Base-by-base conservation (phyloP, 2,329 filamentous ascomycete genomes). In the Ceratocystis cubensis region DNA sequence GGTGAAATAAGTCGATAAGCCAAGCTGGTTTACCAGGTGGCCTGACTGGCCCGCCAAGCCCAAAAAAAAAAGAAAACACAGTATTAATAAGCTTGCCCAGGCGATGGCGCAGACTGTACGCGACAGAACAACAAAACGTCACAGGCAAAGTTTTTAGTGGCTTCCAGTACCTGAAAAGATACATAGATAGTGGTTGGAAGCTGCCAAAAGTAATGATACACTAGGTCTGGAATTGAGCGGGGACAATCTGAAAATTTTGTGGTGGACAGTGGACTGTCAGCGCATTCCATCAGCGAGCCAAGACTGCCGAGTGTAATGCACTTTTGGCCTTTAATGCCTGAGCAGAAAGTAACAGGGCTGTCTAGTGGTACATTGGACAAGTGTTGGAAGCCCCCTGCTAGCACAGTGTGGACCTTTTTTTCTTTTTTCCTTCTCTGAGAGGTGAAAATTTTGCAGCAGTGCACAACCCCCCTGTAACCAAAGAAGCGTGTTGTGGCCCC, bases 131-230 rank as follows among this genome's bases (percentile, higher is more conserved):
- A 63, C 63, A 57, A 65, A 65, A 25, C 25, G 48, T n/a, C 13
- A 37, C 45, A 56, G 25, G 63, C 37, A 37, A 61, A 45, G 20
- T 45, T 67, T 66, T 44, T 50, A 67, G 63, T 63, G 53, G 45
- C 63, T 56, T 56, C 50, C 65, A 37, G 44, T 46, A 33, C 10
- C 22, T 45, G 17, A 41, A 25, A 22, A 28, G 33, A 44, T 66
- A 66, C 65, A 53, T 59, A 30, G 3, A 17, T 37, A 66, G 65
- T 53, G 65, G 30, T 3, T 22, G 8, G 20, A 13, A 13, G 2
- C 13, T n/a, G 3, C n/a, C 37, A 67, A 67, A 67, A 67, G 57
- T 67, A 67, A 57, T 20, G 2, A 30, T 10, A 63, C 65, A 57
- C 22, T 1, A 46, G 61, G 1, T 13, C 0, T 20, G 20, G 37